phyloP scores from a whole-genome alignment of 768 basidiomycete genomes.

The Kwoniella botswanensis region DNA sequence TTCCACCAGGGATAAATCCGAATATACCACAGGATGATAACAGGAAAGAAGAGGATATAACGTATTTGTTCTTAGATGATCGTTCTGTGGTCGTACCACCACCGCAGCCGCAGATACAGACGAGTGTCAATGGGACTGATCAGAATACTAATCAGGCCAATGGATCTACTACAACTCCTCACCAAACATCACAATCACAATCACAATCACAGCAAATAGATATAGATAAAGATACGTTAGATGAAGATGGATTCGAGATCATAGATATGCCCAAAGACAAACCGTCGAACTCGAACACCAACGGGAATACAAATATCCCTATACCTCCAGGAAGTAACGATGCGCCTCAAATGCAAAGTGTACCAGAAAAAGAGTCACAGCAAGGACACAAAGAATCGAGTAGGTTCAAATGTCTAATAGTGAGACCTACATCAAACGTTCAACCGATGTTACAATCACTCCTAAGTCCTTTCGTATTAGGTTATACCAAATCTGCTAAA shows the following conservation, averaged over 20 bases:
- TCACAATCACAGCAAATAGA: conserved; percentile 12
- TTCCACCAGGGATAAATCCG: conserved; percentile 12
- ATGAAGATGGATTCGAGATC: conserved; percentile 40
- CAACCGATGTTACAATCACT: conserved; percentile 44
- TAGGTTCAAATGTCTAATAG: conserved; percentile 34
- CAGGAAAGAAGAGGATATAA: conserved; percentile 35
- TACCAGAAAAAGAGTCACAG: neutral
- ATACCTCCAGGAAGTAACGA: too few species aligned
- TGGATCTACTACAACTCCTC: neutral
- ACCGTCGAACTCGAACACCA: neutral
- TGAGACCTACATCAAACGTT: conserved; percentile 35
- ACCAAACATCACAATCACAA: neutral
- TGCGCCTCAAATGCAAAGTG: neutral
- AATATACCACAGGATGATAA: neutral
- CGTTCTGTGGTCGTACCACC: neutral
- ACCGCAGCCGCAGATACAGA: neutral
- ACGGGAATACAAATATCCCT: neutral
- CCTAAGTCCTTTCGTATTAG: conserved; percentile 49
- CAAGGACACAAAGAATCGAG: neutral
- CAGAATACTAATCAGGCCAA: neutral
- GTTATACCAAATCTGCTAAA: conserved; percentile 47
- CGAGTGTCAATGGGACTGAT: neutral
- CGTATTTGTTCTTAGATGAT: conserved; percentile 47
- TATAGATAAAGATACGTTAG: conserved; percentile 21
- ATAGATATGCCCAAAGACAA: conserved; percentile 21